These are phyloP conservation scores for Cystobasidium tubakii DNA, from an alignment of 768 basidiomycete genomes.

Conservation along the genomic window DNA sequence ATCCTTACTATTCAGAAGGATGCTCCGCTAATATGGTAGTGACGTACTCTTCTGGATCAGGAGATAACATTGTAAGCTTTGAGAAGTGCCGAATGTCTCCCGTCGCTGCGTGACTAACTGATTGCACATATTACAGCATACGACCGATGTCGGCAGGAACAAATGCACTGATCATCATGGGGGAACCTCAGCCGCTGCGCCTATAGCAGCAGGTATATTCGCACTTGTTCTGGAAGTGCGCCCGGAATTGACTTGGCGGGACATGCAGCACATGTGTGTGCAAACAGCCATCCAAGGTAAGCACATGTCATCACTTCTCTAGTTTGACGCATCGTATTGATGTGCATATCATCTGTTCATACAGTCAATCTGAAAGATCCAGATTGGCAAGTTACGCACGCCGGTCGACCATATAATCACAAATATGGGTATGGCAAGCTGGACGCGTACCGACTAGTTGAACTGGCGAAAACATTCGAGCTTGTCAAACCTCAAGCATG, in stretches of 20 bases:
- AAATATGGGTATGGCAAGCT: conserved; percentile 93
- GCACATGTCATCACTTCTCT: background rate
- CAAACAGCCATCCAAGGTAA: conserved; percentile 58
- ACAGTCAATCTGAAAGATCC: conserved; percentile 77
- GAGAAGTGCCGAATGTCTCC: background rate
- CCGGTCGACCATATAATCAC: conserved; percentile 68
- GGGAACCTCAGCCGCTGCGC: conserved; percentile 95
- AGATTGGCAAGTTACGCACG: conserved; percentile 81
- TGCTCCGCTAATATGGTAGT: conserved; percentile 96
- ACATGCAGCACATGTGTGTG: conserved; percentile 83
- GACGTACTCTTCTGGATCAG: conserved; percentile 89
- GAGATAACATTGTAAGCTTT: conserved; percentile 74
- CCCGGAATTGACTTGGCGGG: conserved; percentile 93
- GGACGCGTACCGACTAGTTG: conserved; percentile 75
- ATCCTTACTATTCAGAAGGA: conserved; percentile 95
- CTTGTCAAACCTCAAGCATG: conserved; percentile 91
- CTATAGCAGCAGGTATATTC: conserved; percentile 89
- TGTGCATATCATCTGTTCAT: background rate
- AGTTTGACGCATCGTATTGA: background rate
- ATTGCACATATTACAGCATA: conserved; percentile 59
- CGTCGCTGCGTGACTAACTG: conserved; percentile 35
- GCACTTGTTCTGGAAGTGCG: conserved; percentile 81
- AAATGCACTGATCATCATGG: conserved; percentile 77
- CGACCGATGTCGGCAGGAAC: conserved; percentile 83
- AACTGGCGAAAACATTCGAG: conserved; percentile 71